phyloP scores from a whole-genome alignment of 495 filamentous ascomycete genomes.

The Glonium stellatum region DNA sequence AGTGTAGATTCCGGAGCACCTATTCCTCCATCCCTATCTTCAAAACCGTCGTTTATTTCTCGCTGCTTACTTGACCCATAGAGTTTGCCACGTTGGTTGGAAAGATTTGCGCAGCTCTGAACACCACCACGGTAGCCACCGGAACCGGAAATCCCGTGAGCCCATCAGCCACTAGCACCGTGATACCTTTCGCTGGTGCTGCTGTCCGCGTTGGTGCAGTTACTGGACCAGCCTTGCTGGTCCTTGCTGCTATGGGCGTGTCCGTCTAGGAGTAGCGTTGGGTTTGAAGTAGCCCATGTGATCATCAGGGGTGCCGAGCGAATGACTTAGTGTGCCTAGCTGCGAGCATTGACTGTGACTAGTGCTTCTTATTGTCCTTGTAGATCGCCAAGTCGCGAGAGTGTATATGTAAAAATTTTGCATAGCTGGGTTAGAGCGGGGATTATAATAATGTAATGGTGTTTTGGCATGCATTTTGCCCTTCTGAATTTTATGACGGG shows the following conservation, averaged over 20 bases:
- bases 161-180: not conserved
- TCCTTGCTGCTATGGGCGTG: not conserved
- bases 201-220: not conserved
- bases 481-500: too few species aligned
- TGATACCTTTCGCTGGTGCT: not conserved
- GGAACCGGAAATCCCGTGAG: not conserved
- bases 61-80: not conserved
- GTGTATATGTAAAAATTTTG: too few species aligned
- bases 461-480: too few species aligned
- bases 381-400: too few species aligned
- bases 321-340: not conserved
- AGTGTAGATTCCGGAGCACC: not conserved
- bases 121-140: not conserved
- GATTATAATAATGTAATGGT: too few species aligned
- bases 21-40: too few species aligned
- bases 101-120: not conserved
- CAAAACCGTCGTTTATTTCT: not conserved
- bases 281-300: not conserved
- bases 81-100: not conserved
- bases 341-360: too few species aligned
- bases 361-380: too few species aligned
- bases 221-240: not conserved
- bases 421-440: too few species aligned
- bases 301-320: slow-evolving; percentile 9
- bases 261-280: not conserved